Percentiles rank a stretch among this genome's conserved stretches.
Evolutionary conservation across 2,329 filamentous ascomycete species (phyloP).

Genomic region (Zopfia rhizophila): DNA sequence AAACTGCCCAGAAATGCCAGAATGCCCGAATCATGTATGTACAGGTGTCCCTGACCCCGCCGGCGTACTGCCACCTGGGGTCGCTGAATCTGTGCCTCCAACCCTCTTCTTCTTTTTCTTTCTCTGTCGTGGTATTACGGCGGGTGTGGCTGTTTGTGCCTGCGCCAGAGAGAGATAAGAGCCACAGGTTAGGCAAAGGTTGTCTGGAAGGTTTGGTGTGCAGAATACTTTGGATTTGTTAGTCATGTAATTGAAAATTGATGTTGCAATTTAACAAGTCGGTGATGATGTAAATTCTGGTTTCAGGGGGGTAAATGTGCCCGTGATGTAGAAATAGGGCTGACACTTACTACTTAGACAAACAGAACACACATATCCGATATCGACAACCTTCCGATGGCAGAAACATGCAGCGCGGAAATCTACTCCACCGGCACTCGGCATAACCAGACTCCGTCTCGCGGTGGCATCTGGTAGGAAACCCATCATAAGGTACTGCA

Average conservation of each 20-base stretch:
- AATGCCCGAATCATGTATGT: constrained; percentile 45
- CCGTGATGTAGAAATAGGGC: too few relatives aligned
- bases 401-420: constrained; percentile 99
- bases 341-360: constrained; percentile 83
- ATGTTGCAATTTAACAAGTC: too few relatives aligned
- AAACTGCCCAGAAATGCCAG: too few relatives aligned
- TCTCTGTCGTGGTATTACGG: constrained; percentile 46
- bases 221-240: constrained; percentile 53
- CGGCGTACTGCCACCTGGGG: constrained; percentile 45
- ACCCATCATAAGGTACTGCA: constrained; percentile 95
- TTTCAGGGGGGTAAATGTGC: background rate
- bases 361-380: constrained; percentile 95
- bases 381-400: constrained; percentile 88
- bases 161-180: constrained; percentile 50
- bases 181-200: constrained; percentile 51
- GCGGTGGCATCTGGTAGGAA: constrained; percentile 79
- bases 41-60: constrained; percentile 45
- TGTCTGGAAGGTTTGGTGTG: constrained; percentile 41
- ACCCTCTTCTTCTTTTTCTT: constrained; percentile 53
- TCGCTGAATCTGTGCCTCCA: constrained; percentile 44
- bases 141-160: constrained; percentile 45
- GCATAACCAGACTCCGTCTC: constrained; percentile 74
- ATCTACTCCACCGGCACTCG: constrained; percentile 87
- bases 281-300: too few relatives aligned
- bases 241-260: background rate